Conservation (phyloP, 371 early-diverging fungal genomes). For the Globomyces sp. region DNA sequence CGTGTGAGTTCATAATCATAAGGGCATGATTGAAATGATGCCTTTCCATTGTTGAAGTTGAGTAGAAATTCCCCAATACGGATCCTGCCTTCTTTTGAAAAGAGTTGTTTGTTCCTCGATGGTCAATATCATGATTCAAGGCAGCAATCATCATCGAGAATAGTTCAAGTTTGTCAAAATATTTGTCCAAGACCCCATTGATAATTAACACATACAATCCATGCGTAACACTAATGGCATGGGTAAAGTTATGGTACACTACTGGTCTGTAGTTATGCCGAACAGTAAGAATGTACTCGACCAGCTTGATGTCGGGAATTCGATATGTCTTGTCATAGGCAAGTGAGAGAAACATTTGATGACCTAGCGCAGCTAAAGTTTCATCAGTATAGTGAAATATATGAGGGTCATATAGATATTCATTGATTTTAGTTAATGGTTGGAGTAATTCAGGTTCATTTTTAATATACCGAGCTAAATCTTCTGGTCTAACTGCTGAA, state of each 20-base stretch:
- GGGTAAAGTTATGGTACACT: constrained; percentile 45
- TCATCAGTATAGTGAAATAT: constrained; percentile 26
- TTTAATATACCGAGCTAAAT: constrained; percentile 7
- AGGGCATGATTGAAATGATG: constrained; percentile 44
- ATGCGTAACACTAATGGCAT: constrained; percentile 40
- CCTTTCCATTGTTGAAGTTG: constrained; percentile 38
- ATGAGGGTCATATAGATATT: constrained; percentile 35
- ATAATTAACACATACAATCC: constrained; percentile 28
- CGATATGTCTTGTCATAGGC: constrained; percentile 23
- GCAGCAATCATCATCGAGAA: constrained; percentile 39
- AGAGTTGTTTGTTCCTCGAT: constrained; percentile 41
- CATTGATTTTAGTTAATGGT: background rate
- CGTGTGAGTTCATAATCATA: constrained; percentile 28
- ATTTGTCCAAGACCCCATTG: constrained; percentile 12
- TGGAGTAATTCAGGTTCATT: constrained; percentile 1
- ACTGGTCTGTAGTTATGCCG: constrained; percentile 38
- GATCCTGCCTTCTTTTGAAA: constrained; percentile 38
- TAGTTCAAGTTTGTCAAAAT: constrained; percentile 26
- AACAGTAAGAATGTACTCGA: constrained; percentile 34
- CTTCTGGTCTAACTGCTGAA: constrained; percentile 24
- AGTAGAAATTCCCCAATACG: constrained; percentile 32
- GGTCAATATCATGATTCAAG: constrained; percentile 45
- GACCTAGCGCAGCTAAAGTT: constrained; percentile 23
- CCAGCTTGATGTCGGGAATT: constrained; percentile 26
- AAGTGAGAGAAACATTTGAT: constrained; percentile 33